A percentile compares a stretch with the other conserved stretches of the same genome.
phyloP scores from a whole-genome alignment of 371 early-diverging fungal species.

The Phascolomyces articulosus region DNA sequence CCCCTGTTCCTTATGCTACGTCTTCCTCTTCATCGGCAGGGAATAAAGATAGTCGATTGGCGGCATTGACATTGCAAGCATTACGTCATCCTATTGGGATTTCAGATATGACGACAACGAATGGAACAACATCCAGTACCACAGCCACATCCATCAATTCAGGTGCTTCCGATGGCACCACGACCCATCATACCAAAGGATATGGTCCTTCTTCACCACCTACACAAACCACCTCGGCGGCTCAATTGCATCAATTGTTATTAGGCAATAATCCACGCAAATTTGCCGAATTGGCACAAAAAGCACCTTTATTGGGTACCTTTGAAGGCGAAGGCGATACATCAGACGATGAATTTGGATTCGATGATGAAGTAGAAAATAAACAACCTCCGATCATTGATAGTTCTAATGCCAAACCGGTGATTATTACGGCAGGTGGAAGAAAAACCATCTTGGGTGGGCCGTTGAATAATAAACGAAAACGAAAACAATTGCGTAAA shows the following conservation, averaged over 20 bases:
- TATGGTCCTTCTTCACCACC: constrained; percentile 10
- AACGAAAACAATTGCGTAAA: background rate
- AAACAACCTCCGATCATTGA: constrained; percentile 18
- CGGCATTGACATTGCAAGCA: constrained; percentile 30
- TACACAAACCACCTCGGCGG: constrained; percentile 15
- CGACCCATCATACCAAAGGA: too few species aligned
- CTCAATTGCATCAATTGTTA: constrained; percentile 26
- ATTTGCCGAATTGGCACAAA: constrained; percentile 27
- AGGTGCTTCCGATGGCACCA: too few species aligned
- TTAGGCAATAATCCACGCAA: constrained; percentile 36
- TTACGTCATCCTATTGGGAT: constrained; percentile 20
- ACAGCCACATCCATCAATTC: constrained; percentile 9
- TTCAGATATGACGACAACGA: background rate
- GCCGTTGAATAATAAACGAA: background rate
- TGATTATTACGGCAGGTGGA: background rate
- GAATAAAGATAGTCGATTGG: too few species aligned
- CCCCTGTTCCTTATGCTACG: background rate
- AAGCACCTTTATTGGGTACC: constrained; percentile 34
- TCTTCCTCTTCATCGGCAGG: too few species aligned
- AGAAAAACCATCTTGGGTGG: background rate
- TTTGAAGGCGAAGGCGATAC: constrained; percentile 21
- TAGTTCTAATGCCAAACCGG: constrained; percentile 3
- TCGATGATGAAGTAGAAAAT: constrained; percentile 9
- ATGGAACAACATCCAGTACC: background rate
- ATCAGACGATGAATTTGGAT: too few species aligned